Conservation (phyloP, 306 rosid species). For the Crataegus laevigata region DNA sequence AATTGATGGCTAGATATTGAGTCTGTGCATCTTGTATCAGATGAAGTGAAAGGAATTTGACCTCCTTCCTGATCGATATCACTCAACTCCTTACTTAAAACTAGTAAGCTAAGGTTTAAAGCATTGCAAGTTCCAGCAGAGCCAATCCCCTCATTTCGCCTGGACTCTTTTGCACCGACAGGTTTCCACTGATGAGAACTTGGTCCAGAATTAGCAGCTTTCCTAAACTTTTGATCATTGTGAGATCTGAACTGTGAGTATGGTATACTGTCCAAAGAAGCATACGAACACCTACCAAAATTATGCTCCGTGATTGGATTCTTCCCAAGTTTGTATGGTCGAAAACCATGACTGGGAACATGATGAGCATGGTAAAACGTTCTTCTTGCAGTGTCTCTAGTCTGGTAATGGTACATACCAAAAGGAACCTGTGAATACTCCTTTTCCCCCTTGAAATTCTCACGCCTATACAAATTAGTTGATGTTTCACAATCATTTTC, state of each 20-base stretch:
- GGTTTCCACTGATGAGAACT: background rate
- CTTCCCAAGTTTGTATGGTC: background rate
- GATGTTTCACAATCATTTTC: too few species aligned
- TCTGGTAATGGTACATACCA: background rate
- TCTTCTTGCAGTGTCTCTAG: background rate
- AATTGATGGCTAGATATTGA: background rate
- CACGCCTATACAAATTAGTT: background rate
- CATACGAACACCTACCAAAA: background rate
- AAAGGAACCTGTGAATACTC: background rate
- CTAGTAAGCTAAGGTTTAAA: background rate
- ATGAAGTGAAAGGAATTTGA: background rate
- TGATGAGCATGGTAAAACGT: background rate
- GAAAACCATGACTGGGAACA: background rate
- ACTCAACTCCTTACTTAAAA: background rate
- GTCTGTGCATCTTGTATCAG: background rate
- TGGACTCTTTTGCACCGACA: conserved; percentile 1
- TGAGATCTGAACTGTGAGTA: background rate
- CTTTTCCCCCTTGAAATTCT: background rate
- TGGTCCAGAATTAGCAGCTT: background rate
- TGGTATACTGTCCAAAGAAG: background rate
- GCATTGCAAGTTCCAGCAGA: background rate
- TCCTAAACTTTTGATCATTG: background rate
- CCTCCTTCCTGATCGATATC: background rate
- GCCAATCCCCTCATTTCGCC: background rate
- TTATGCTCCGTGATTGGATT: background rate